These are phyloP conservation scores for Globisporangium irregulare DNA, from an alignment of 352 stramenopile genomes.

Conservation along the genomic window DNA sequence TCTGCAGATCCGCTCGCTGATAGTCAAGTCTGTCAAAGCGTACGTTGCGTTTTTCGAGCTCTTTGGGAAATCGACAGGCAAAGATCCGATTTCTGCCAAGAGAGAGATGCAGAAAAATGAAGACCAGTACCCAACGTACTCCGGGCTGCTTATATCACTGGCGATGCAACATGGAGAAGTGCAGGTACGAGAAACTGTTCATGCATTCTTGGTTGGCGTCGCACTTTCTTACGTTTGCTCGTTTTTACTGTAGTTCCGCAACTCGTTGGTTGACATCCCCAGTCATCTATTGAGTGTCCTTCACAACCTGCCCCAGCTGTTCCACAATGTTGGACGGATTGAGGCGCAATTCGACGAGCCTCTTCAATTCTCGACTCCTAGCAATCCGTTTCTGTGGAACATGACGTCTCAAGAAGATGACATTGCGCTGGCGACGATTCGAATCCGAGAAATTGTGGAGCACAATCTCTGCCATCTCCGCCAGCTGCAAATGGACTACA, in stretches of 20 bases:
- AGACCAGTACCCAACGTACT: neutral
- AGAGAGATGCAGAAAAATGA: neutral
- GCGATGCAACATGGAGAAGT: constrained; percentile 14
- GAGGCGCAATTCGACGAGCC: constrained; percentile 58
- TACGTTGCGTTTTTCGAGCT: constrained; percentile 71
- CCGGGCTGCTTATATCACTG: constrained; percentile 11
- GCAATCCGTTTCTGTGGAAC: constrained; percentile 59
- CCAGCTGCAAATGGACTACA: constrained; percentile 42
- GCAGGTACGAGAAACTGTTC: constrained; percentile 1
- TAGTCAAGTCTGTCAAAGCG: constrained; percentile 58
- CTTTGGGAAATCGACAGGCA: constrained; percentile 28
- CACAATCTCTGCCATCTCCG: constrained; percentile 39
- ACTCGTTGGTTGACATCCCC: constrained; percentile 49
- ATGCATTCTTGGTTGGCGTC: neutral
- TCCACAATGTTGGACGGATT: constrained; percentile 63
- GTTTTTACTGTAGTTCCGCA: constrained; percentile 35
- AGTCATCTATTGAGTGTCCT: constrained; percentile 62
- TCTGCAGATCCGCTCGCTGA: constrained; percentile 59
- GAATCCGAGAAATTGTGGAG: constrained; percentile 65
- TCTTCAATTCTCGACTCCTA: constrained; percentile 19
- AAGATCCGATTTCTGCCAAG: constrained; percentile 2
- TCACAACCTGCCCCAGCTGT: constrained; percentile 62
- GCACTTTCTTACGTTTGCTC: neutral
- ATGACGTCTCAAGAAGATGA: constrained; percentile 61
- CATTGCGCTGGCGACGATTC: constrained; percentile 48